Percentiles rank a stretch among this genome's conserved stretches.
These are phyloP conservation scores for Chloranthus sessilifolius DNA, from an alignment of 164 flowering plant genomes.

Conservation along the genomic window DNA sequence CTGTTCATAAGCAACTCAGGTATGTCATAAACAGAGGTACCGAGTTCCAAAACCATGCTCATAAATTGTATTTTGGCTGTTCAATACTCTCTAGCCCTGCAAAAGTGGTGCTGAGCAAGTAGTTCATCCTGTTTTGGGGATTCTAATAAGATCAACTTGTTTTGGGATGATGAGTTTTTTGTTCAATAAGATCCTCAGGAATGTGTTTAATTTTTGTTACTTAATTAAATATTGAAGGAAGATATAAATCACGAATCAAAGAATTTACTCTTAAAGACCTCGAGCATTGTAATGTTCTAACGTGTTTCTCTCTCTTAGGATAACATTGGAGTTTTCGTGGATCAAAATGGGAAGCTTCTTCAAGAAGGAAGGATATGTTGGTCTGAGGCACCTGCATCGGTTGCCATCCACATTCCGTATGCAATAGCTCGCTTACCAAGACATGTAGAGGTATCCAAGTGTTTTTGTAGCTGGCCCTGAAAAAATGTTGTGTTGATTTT, in stretches of 20 bases:
- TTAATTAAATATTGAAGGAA: background rate
- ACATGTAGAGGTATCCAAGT: constrained; percentile 69
- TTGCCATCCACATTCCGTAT: constrained; percentile 80
- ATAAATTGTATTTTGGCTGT: too few species aligned
- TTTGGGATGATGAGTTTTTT: too few species aligned
- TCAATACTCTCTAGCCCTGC: too few species aligned
- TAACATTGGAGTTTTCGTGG: constrained; percentile 92
- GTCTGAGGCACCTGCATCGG: constrained; percentile 85
- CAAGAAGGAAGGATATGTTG: constrained; percentile 93
- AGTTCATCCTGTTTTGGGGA: too few species aligned
- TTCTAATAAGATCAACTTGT: too few species aligned
- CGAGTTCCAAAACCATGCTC: too few species aligned
- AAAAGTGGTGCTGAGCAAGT: too few species aligned
- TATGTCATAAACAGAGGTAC: too few species aligned
- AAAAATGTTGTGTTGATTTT: background rate
- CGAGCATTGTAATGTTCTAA: background rate
- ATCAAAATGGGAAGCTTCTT: constrained; percentile 94
- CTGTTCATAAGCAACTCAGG: too few species aligned
- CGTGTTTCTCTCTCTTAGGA: constrained; percentile 42
- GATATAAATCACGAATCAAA: background rate
- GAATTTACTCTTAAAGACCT: background rate
- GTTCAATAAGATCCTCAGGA: too few species aligned
- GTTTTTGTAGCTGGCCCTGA: too few species aligned
- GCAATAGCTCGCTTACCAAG: constrained; percentile 84
- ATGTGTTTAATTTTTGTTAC: too few species aligned